Percentiles rank a stretch among this genome's conserved stretches.
These are phyloP conservation scores for Chrysopogon serrulatus DNA, from an alignment of 176 grass and related monocot species.

Conservation along the genomic window DNA sequence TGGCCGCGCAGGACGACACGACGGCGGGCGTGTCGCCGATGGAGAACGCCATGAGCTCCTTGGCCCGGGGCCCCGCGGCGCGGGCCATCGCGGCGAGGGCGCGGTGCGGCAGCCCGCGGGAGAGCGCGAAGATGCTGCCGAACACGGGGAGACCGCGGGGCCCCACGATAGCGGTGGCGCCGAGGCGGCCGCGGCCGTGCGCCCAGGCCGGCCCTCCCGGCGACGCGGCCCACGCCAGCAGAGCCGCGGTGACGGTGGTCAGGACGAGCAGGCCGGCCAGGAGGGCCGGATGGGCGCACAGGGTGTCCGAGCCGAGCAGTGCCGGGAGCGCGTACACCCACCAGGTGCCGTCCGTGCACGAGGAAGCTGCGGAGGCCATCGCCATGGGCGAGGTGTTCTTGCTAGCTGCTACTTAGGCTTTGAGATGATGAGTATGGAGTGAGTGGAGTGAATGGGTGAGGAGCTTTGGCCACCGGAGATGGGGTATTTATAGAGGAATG, in stretches of 20 bases:
- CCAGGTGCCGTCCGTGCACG: conserved; percentile 53
- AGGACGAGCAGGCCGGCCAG: conserved; percentile 26
- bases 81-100: conserved; percentile 26
- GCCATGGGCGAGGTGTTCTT: not conserved
- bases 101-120: conserved; percentile 50
- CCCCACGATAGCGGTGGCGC: conserved; percentile 10
- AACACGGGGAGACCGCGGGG: conserved; percentile 57
- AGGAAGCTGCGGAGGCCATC: not conserved
- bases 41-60: conserved; percentile 75
- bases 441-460: not conserved
- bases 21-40: conserved; percentile 50
- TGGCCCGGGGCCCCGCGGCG: not conserved
- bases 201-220: conserved; percentile 51
- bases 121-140: conserved; percentile 57
- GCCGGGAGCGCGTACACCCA: conserved; percentile 57
- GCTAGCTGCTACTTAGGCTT: not conserved
- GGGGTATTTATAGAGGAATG: not conserved
- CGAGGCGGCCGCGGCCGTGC: conserved; percentile 31
- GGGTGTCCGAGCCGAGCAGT: conserved; percentile 36
- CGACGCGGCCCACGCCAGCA: conserved; percentile 51
- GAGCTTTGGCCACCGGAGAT: not conserved
- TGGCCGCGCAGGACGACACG: conserved; percentile 36
- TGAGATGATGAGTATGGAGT: not conserved
- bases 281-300: conserved; percentile 24
- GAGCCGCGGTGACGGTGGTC: conserved; percentile 8